Evolutionary conservation across 306 rosid genomes (phyloP), one percentile per base, ranked within the genome.

Genomic region (Prunus mongolica): DNA sequence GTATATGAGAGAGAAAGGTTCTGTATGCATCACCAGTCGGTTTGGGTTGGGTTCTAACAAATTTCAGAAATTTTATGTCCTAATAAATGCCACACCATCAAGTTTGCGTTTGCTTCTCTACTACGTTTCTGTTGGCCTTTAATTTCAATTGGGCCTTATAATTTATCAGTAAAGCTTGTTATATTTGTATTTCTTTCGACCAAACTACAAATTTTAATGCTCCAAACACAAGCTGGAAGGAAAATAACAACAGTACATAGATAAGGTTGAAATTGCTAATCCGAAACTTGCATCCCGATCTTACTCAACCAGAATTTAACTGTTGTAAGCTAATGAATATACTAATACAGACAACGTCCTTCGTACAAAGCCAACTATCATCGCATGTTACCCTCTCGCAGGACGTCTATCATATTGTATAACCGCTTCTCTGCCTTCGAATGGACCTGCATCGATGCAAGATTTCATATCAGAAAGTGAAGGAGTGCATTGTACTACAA

Each of bases 361-460:
- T 51, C 22, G 6, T 6, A 32, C 61, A 38, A 50, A 54, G 55
- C 63, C 70, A 69, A 67, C 20, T 34, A 34, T 62, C 85, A 89
- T 65, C 93, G 85, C 96, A 91, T 93, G 76, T 77, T 89, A 30
- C 96, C 96, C 87, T 87, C 97, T 66, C 92, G 81, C 84, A 93
- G 72, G 28, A 91, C 98, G 75, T 91, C 98, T 14, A 91, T 85
- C 97, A 93, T 93, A 75, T 85, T 76, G 80, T 82, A 91, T 61
- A 93, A 58, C 85, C 86, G 83, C 81, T 91, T 88, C 18, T 82
- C 80, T 14, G 86, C 89, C 83, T 81, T 88, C 56, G 74, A 67
- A 54, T 71, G 83, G 82, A 89, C 77, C 96, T 93, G 91, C 84
- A 86, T 30, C 10, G 13, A 61, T 13, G 44, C 44, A 38, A 38